Evolutionary conservation across 441 rosid species (phyloP), one percentile per base, ranked within the genome.

Genomic region (Cnidoscolus chayamansa): DNA sequence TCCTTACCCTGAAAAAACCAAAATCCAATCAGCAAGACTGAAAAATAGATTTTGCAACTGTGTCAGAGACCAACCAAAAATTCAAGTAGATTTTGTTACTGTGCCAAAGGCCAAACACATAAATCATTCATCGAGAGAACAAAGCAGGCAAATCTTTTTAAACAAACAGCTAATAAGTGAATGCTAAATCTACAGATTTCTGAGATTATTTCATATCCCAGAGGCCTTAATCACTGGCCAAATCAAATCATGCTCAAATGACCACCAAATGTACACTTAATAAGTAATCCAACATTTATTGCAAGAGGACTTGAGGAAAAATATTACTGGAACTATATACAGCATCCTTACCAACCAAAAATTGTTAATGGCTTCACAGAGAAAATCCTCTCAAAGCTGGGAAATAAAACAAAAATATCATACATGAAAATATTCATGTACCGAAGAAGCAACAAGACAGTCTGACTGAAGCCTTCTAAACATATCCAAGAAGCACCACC

Each of bases 1-100:
- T 96, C 99, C 78, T 88, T 96, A 63, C 98, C 99, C 99, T 96
- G 25, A 32, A 43, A 10, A 13, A 63, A 9, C 16, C 61, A 66
- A 35, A 20, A 57, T 47, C 59, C 25, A 10, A 68, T 67, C 43
- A 58, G 9, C 50, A 51, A 59, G 65, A 20, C 59, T 8, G 12
- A 8, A 35, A 35, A 35, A 4, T 35, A 35, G 37, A 35, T 35
- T 35, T 35, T 35, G 37, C 4, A 2, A 35, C 4, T 35, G 37
- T 35, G 37, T 4, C 37, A 2, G 37, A 35, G 37, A 35, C 37
- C 3, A 35, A 35, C 37, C 37, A 35, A 35, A 35, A 35, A 53
- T 48, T 37, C 11, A 57, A 53, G 25, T 66, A 70, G 25, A 43
- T 20, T 7, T 73, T 32, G 35, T 49, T 51, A 15, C 2, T 32